Evolutionary conservation across 1,139 yeast genomes (phyloP), one percentile per base, ranked within the genome.

Genomic region (Nakaseomyces uthaithaninus): DNA sequence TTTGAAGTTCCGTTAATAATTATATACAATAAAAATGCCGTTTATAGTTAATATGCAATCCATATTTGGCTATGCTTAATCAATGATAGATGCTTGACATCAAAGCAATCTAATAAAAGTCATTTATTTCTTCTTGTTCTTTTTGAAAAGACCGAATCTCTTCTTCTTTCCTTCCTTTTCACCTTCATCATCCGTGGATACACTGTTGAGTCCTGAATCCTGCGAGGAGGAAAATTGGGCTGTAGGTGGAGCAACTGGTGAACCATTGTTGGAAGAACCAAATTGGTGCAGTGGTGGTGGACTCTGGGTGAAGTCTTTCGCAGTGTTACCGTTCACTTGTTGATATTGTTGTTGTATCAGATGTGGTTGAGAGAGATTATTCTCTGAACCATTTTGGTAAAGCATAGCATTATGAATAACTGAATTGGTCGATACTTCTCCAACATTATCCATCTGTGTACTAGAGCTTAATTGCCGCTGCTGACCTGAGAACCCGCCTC

Each of bases 131-230:
- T 53, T 52, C 41, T 45, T 31, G 25, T 31, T 42, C 38, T 55
- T 57, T 42, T 52, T 53, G 27, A 57, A 55, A 17, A 54, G 42
- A 12, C 58, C 55, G 43, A 57, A 55, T 38, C 52, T 55, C 44
- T 50, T 51, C 41, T 53, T 53, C 38, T 53, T 53, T 17, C 50
- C 51, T 36, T 44, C 45, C 16, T 44, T 42, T 15, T 33, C 25
- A 22, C 25, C 25, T n/a, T 19, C 41, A 26, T 41, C 45, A 10
- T 30, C 37, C 2, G 20, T 27, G n/a, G 36, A 17, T n/a, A 25
- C 17, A 19, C 15, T 22, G 28, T 33, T 24, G 11, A 31, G 24
- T 19, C 27, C 30, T 12, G 40, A 27, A 9, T 33, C 35, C 22
- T 22, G 37, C 14, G 37, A 22, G 3, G 37, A 23, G 7, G 37